Conservation (phyloP, 768 basidiomycete species). For the Favolaschia claudopus region DNA sequence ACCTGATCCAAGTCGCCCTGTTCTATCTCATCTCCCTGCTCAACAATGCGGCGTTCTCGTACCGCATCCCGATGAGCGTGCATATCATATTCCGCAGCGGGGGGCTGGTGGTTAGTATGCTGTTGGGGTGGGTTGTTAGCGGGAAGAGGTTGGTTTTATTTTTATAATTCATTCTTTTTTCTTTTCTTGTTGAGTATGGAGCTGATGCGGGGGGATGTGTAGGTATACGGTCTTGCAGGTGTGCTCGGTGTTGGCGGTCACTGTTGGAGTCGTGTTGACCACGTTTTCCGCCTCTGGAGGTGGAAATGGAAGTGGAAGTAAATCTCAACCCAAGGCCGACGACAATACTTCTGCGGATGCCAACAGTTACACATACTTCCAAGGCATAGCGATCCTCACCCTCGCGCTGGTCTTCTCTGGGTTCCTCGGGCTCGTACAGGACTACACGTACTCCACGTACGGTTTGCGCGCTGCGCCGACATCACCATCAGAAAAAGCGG, state of each 20-base stretch:
- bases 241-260: conserved; percentile 80
- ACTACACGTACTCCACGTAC: conserved; percentile 67
- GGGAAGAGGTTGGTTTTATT: conserved; percentile 61
- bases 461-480: conserved; percentile 13
- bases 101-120: conserved; percentile 84
- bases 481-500: neutral
- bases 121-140: conserved; percentile 74
- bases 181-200: neutral
- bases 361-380: conserved; percentile 58
- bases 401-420: conserved; percentile 83
- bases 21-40: conserved; percentile 83
- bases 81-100: conserved; percentile 96
- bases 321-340: too few species aligned
- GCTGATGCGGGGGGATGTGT: too few species aligned
- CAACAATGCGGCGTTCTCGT: conserved; percentile 93
- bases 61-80: conserved; percentile 86
- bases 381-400: conserved; percentile 77
- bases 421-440: conserved; percentile 85
- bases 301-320: too few species aligned
- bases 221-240: conserved; percentile 75
- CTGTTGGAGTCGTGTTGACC: conserved; percentile 78
- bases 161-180: neutral
- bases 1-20: conserved; percentile 81
- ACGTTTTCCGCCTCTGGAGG: conserved; percentile 80
- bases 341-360: conserved; percentile 20